These are phyloP conservation scores for Capsella rubella DNA, from an alignment of 441 rosid species.

Conservation along the genomic window DNA sequence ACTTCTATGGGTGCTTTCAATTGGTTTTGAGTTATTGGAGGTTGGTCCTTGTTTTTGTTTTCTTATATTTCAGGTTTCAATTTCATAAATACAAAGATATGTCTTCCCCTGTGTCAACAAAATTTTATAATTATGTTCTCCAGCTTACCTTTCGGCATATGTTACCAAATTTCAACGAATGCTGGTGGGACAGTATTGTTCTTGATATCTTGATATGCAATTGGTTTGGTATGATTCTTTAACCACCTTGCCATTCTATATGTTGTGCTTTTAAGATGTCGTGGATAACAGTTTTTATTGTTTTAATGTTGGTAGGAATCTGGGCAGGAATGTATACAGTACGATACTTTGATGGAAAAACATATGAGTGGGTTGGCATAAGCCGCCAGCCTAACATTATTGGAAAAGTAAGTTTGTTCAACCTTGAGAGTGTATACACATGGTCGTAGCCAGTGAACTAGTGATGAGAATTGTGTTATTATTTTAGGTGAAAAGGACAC, in stretches of 20 bases:
- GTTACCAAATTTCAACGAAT: slow-evolving; percentile 99
- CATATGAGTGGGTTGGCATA: slow-evolving; percentile 99
- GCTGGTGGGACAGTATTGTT: slow-evolving; percentile 99
- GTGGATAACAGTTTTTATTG: neutral
- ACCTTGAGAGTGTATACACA: slow-evolving; percentile 5
- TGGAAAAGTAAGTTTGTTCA: slow-evolving; percentile 66
- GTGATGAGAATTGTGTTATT: slow-evolving; percentile 2
- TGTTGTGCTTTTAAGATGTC: neutral
- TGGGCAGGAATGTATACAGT: slow-evolving; percentile 99
- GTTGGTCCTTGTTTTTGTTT: slow-evolving; percentile 51
- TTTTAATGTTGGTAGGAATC: slow-evolving; percentile 63
- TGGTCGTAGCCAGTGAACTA: neutral
- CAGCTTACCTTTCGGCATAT: slow-evolving; percentile 98
- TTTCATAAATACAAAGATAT: slow-evolving; percentile 14
- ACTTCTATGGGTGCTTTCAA: slow-evolving; percentile 96
- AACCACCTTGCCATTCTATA: slow-evolving; percentile 5
- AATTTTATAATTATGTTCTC: slow-evolving; percentile 39
- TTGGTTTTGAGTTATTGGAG: slow-evolving; percentile 99
- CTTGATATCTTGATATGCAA: slow-evolving; percentile 97
- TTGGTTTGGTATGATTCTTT: slow-evolving; percentile 90
- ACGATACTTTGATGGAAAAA: slow-evolving; percentile 93
- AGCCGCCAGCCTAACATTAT: slow-evolving; percentile 96
- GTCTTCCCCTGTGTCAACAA: slow-evolving; percentile 31
- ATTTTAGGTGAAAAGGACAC: slow-evolving; percentile 80
- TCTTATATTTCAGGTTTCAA: slow-evolving; percentile 18